Evolutionary conservation across 345 rosid genomes (phyloP).

Genomic region (Salix koriyanagi): DNA sequence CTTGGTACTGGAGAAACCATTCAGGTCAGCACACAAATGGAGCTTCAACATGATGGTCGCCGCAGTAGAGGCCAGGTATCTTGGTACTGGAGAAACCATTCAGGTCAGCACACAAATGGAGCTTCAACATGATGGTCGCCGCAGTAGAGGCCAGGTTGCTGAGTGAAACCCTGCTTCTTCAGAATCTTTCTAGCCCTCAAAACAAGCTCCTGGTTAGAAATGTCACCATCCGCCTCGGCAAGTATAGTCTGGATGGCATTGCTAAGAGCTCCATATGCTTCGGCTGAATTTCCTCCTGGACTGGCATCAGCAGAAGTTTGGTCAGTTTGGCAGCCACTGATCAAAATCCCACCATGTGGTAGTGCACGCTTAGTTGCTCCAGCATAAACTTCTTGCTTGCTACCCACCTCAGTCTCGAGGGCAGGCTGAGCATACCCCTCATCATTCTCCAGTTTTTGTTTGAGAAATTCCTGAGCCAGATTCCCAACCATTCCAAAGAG

Average conservation of each 20-base stretch:
- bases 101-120: conserved; percentile 50
- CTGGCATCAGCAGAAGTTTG: conserved; percentile 97
- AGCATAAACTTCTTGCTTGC: conserved; percentile 75
- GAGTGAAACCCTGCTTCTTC: conserved; percentile 75
- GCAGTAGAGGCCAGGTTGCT: conserved; percentile 95
- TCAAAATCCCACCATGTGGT: conserved; percentile 71
- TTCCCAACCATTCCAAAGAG: conserved; percentile 74
- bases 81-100: background rate
- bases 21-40: conserved; percentile 49
- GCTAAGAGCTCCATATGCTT: conserved; percentile 94
- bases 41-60: conserved; percentile 51
- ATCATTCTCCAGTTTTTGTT: conserved; percentile 62
- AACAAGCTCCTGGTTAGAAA: conserved; percentile 63
- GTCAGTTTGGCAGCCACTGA: conserved; percentile 89
- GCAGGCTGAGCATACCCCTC: conserved; percentile 72
- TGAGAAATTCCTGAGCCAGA: conserved; percentile 80
- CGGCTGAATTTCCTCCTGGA: conserved; percentile 57
- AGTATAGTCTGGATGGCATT: conserved; percentile 79
- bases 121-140: conserved; percentile 53
- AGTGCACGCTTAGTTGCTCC: conserved; percentile 59
- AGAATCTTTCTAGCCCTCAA: conserved; percentile 55
- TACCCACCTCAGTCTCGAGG: conserved; percentile 56
- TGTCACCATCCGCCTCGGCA: conserved; percentile 51
- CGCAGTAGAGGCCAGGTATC: conserved; percentile 81
- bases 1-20: background rate